Evolutionary conservation across 2,329 filamentous ascomycete species (phyloP), one percentile per base, ranked within the genome.

Genomic region (Epichloe sylvatica): DNA sequence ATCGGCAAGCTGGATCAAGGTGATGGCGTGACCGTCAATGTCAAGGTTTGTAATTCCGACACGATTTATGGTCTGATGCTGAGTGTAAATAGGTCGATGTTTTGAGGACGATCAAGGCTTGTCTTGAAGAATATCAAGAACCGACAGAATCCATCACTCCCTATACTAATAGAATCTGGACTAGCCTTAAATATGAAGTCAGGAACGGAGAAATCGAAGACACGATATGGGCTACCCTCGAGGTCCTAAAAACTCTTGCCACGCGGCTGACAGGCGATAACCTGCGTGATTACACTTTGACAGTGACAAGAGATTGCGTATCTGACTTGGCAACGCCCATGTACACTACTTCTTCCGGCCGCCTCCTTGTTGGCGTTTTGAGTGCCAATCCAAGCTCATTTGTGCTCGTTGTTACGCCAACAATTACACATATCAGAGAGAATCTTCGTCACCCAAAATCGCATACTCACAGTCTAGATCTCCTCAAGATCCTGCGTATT

Each of bases 141-240:
- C 66, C 72, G 0, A 63, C 70, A 35, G 64, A 71, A 49, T 73
- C 69, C 8, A 59, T 80, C 13, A 65, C 65, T 1, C 76, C 77
- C 0, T 71, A 74, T 45, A 64, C 69, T 17, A 66, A 71, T 46
- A 69, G 72, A 42, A 71, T 79, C 44, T 81, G 77, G 77, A 67
- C 68, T 33, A 76, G 76, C n/a, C 70, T 81, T 44, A 81, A 80
- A 58, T 80, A 78, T 52, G 77, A 81, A 54, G 77, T 80, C 12
- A 73, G 77, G 35, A 79, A 80, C 49, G 77, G 77, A 12, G 77
- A 81, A 52, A 69, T 77, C 8, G 71, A 75, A 52, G 77, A 80
- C 53, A 72, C 71, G 1, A 75, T 80, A 13, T 73, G 77, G 58
- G 72, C 72, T 3, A 79, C 77, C 1, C 62, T 80, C 15, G 72